Conservation (phyloP, 352 stramenopile species). For the Globisporangium apiculatum region DNA sequence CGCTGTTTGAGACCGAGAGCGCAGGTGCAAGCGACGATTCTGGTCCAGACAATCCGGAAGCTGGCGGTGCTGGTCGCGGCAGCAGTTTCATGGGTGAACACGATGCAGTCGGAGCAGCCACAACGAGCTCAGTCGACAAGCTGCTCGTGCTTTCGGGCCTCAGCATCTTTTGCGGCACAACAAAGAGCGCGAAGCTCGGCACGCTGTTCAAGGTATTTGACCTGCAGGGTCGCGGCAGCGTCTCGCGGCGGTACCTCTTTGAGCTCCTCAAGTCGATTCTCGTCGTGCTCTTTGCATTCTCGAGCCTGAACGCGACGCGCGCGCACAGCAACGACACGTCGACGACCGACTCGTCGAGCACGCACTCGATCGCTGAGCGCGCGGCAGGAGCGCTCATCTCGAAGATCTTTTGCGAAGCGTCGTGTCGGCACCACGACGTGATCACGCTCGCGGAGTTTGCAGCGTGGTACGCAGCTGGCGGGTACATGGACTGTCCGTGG, state of each 20-base stretch:
- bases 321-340: constrained; percentile 54
- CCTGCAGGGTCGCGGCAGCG: constrained; percentile 43
- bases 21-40: constrained; percentile 29
- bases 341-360: constrained; percentile 57
- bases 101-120: constrained; percentile 12
- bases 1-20: constrained; percentile 75
- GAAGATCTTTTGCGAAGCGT: constrained; percentile 76
- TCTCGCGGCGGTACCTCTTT: constrained; percentile 70
- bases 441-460: constrained; percentile 95
- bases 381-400: constrained; percentile 89
- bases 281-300: constrained; percentile 80
- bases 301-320: constrained; percentile 60
- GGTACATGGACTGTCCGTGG: constrained; percentile 94
- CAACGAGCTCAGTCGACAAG: constrained; percentile 56
- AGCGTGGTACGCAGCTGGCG: constrained; percentile 93
- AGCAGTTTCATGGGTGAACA: constrained; percentile 17
- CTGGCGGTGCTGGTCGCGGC: constrained; percentile 8
- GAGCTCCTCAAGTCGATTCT: constrained; percentile 79
- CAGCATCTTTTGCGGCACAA: constrained; percentile 91
- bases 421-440: constrained; percentile 49
- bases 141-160: constrained; percentile 77
- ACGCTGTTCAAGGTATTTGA: constrained; percentile 84
- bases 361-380: constrained; percentile 73
- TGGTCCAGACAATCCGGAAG: constrained; percentile 3
- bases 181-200: constrained; percentile 93